phyloP scores from a whole-genome alignment of 208 protist genomes.

The Leishmania arabica region DNA sequence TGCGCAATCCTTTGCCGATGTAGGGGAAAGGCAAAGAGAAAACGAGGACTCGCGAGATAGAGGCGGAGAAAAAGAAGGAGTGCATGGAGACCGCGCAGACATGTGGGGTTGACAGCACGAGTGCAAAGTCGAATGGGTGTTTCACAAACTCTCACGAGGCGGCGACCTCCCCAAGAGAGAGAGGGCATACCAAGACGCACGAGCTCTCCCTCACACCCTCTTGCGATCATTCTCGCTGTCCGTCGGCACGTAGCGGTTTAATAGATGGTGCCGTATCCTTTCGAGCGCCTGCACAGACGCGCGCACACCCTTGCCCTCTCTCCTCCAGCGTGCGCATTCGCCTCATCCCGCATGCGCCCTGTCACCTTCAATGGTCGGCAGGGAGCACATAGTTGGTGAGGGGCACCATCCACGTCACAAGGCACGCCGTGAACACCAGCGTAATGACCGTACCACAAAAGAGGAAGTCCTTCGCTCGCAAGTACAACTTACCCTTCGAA shows the following conservation, averaged over 20 bases:
- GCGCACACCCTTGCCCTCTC: too few species aligned
- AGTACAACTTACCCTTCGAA: conserved; percentile 79
- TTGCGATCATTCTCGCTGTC: not conserved
- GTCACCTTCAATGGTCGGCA: not conserved
- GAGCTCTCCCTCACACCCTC: not conserved
- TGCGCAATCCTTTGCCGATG: not conserved
- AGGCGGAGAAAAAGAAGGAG: not conserved
- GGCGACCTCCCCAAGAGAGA: not conserved
- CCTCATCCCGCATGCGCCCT: not conserved
- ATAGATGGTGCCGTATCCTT: not conserved
- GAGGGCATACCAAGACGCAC: not conserved
- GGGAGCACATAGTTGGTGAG: conserved; percentile 72
- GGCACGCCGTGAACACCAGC: conserved; percentile 60
- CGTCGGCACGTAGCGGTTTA: not conserved
- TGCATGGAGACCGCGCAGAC: not conserved
- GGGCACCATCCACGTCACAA: conserved; percentile 88
- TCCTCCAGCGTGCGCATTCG: not conserved
- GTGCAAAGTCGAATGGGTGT: not conserved
- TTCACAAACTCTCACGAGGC: not conserved
- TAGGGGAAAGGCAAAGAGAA: not conserved
- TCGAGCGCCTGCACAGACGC: not conserved
- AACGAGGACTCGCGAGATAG: not conserved
- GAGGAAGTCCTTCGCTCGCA: conserved; percentile 91
- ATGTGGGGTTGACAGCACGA: not conserved
- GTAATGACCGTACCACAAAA: conserved; percentile 79